phyloP scores from a whole-genome alignment of 208 protist species.

The Leptomonas seymouri region DNA sequence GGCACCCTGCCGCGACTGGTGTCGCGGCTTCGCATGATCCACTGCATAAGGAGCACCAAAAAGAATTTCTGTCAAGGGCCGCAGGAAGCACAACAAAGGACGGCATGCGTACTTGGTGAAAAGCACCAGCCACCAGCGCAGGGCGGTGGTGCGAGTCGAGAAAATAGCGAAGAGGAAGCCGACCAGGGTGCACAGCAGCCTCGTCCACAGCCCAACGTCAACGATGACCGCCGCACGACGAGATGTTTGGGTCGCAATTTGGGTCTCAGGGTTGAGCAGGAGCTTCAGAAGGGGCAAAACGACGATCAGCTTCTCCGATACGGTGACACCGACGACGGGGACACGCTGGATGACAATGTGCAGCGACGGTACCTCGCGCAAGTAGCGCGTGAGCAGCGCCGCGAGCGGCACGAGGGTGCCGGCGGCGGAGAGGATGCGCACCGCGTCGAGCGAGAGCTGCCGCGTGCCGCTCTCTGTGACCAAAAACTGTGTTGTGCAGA shows the following conservation, averaged over 20 bases:
- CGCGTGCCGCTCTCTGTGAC: conserved; percentile 41
- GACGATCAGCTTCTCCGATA: conserved; percentile 44
- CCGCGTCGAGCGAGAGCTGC: conserved; percentile 43
- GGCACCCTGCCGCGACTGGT: conserved; percentile 2
- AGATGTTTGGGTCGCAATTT: conserved; percentile 40
- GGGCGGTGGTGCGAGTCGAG: conserved; percentile 19
- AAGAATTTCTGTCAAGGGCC: conserved; percentile 31
- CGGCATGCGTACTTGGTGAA: conserved; percentile 42
- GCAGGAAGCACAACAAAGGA: conserved; percentile 49
- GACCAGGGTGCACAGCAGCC: conserved; percentile 50
- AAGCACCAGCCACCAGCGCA: conserved; percentile 41
- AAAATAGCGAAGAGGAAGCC: conserved; percentile 53
- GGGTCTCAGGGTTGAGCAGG: conserved; percentile 37
- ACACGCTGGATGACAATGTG: conserved; percentile 29
- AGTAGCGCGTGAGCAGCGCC: conserved; percentile 43
- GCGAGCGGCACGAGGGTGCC: conserved; percentile 56
- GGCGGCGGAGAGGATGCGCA: conserved; percentile 54
- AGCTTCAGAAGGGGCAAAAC: conserved; percentile 57
- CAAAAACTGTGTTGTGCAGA: conserved; percentile 41
- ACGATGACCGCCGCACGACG: conserved; percentile 45
- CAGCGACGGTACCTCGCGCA: conserved; percentile 51
- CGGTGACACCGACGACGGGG: conserved; percentile 27
- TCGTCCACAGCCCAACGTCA: conserved; percentile 53
- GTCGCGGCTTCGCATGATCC: conserved; percentile 40
- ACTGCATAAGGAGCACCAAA: conserved; percentile 41